A percentile compares a stretch with the other conserved stretches of the same genome.
Evolutionary conservation across 2,329 filamentous ascomycete species (phyloP).

Genomic region (Sarocladium strictum): DNA sequence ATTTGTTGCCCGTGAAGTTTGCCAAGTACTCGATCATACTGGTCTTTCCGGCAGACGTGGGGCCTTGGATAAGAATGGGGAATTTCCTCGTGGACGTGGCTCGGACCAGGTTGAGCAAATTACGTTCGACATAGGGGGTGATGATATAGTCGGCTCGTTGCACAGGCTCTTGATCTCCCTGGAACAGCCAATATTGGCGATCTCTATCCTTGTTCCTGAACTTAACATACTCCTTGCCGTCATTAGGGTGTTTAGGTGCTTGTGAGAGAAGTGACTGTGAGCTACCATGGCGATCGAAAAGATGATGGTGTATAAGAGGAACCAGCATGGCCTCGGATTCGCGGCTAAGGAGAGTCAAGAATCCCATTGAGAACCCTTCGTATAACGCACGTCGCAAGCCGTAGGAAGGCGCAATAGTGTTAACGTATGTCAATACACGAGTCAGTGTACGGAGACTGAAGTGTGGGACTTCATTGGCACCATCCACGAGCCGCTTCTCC

Average conservation of each 20-base stretch:
- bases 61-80: conserved; percentile 91
- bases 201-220: conserved; percentile 61
- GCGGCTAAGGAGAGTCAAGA: conserved; percentile 79
- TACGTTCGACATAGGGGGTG: conserved; percentile 89
- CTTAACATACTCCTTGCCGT: conserved; percentile 72
- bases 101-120: conserved; percentile 88
- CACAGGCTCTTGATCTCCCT: conserved; percentile 58
- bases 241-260: conserved; percentile 68
- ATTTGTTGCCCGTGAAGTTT: conserved; percentile 94
- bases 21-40: conserved; percentile 99
- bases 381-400: conserved; percentile 80
- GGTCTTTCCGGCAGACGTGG: conserved; percentile 95
- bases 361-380: conserved; percentile 98
- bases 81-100: conserved; percentile 89
- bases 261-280: conserved; percentile 69
- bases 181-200: conserved; percentile 83
- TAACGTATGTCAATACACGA: conserved; percentile 80
- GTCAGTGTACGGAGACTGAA: conserved; percentile 95
- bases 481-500: conserved; percentile 83
- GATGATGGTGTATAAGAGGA: conserved; percentile 72
- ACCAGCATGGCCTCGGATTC: conserved; percentile 74
- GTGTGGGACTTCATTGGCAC: conserved; percentile 91
- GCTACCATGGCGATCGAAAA: conserved; percentile 65
- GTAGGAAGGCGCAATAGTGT: conserved; percentile 77
- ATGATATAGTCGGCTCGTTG: conserved; percentile 90